phyloP scores from a whole-genome alignment of 768 basidiomycete genomes.

The Hericium erinaceus region DNA sequence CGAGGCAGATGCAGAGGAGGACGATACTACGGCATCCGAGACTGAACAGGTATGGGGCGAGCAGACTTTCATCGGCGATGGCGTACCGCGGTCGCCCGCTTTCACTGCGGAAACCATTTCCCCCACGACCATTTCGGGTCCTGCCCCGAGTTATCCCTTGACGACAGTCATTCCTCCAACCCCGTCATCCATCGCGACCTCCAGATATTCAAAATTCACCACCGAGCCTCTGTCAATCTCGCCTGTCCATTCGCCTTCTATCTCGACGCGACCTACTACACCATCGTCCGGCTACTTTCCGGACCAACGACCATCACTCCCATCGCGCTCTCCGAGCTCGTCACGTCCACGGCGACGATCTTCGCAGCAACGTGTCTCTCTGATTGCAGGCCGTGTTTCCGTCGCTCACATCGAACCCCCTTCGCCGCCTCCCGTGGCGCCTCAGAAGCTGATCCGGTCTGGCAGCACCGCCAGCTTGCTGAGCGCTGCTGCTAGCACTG shows the following conservation, averaged over 20 bases:
- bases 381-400: constrained; percentile 73
- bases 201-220: constrained; percentile 14
- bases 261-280: constrained; percentile 18
- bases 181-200: constrained; percentile 3
- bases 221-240: constrained; percentile 22
- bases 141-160: constrained; percentile 19
- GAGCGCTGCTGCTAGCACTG: constrained; percentile 49
- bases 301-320: constrained; percentile 22
- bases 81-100: constrained; percentile 9
- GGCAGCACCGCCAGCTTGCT: constrained; percentile 55
- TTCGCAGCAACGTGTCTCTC: constrained; percentile 76
- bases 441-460: constrained; percentile 56
- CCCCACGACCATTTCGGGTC: constrained; percentile 10
- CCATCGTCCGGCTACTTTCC: constrained; percentile 7
- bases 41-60: constrained; percentile 1
- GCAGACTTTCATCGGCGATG: neutral
- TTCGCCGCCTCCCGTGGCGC: constrained; percentile 48
- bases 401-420: constrained; percentile 72
- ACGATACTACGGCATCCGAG: constrained; percentile 2
- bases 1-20: constrained; percentile 23
- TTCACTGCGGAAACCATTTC: neutral
- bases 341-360: constrained; percentile 67
- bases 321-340: constrained; percentile 36
- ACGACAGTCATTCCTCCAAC: constrained; percentile 9
- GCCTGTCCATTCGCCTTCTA: constrained; percentile 18